phyloP scores from a whole-genome alignment of 2,329 filamentous ascomycete genomes.

The Xylaria sp. region DNA sequence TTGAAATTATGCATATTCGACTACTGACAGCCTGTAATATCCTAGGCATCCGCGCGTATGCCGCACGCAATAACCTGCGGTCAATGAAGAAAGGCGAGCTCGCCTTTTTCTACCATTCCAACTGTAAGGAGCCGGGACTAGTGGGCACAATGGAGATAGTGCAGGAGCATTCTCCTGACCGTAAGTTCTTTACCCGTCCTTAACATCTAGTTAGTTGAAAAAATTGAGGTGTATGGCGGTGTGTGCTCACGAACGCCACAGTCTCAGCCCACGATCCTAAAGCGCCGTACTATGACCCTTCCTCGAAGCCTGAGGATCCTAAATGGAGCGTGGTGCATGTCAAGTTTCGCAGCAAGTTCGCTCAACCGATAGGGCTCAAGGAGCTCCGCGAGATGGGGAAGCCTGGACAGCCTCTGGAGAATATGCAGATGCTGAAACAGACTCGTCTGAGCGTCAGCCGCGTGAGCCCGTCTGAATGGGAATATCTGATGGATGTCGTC shows the following conservation, averaged over 20 bases:
- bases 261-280: slow-evolving; percentile 77
- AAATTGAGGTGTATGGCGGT: not conserved
- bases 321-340: slow-evolving; percentile 94
- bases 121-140: slow-evolving; percentile 89
- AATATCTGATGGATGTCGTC: slow-evolving; percentile 67
- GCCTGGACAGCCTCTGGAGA: slow-evolving; percentile 67
- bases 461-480: slow-evolving; percentile 73
- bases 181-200: slow-evolving; percentile 58
- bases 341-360: slow-evolving; percentile 85
- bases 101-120: slow-evolving; percentile 97
- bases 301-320: slow-evolving; percentile 74
- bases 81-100: slow-evolving; percentile 92
- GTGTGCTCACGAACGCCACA: slow-evolving; percentile 51
- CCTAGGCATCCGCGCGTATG: slow-evolving; percentile 52
- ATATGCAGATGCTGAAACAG: slow-evolving; percentile 86
- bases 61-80: slow-evolving; percentile 87
- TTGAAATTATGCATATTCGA: slow-evolving; percentile 21
- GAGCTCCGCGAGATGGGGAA: slow-evolving; percentile 75
- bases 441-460: slow-evolving; percentile 83
- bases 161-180: slow-evolving; percentile 81
- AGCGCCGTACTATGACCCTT: slow-evolving; percentile 85
- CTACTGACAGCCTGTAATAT: slow-evolving; percentile 34
- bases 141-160: slow-evolving; percentile 92
- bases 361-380: slow-evolving; percentile 73
- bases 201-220: not conserved